Evolutionary conservation across 805 yeast genomes (phyloP).

Genomic region (Candida sphagnicola): DNA sequence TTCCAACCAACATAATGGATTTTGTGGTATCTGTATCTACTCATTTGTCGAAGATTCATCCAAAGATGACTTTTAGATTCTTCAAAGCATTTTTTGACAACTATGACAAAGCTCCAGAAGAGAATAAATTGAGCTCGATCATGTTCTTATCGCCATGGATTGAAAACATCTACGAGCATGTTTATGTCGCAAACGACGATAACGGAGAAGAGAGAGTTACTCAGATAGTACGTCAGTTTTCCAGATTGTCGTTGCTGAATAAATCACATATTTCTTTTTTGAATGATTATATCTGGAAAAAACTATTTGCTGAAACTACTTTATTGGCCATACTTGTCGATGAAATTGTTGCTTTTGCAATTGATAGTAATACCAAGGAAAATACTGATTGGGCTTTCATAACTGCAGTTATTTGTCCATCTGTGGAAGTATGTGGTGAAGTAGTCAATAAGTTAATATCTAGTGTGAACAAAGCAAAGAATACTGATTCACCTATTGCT

Average conservation of each 20-base stretch:
- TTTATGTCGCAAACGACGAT: slow-evolving; percentile 50
- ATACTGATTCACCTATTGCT: slow-evolving; percentile 35
- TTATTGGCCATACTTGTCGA: slow-evolving; percentile 58
- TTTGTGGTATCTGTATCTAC: slow-evolving; percentile 56
- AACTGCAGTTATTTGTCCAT: slow-evolving; percentile 64
- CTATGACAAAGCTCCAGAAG: slow-evolving; percentile 35
- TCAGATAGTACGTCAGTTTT: slow-evolving; percentile 57
- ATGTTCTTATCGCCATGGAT: slow-evolving; percentile 72
- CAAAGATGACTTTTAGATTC: slow-evolving; percentile 59
- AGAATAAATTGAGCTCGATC: slow-evolving; percentile 39
- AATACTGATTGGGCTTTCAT: slow-evolving; percentile 64
- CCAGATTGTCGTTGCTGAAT: slow-evolving; percentile 52
- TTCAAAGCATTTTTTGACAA: slow-evolving; percentile 46
- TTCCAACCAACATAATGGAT: slow-evolving; percentile 64
- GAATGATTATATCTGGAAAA: slow-evolving; percentile 63
- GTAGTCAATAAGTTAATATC: slow-evolving; percentile 55
- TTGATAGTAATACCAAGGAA: slow-evolving; percentile 68
- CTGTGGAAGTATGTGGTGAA: slow-evolving; percentile 67
- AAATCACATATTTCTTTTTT: slow-evolving; percentile 48
- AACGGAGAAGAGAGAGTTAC: slow-evolving; percentile 60
- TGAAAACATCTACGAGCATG: slow-evolving; percentile 55
- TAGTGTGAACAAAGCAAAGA: slow-evolving; percentile 49
- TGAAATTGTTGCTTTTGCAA: slow-evolving; percentile 69
- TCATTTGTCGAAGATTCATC: slow-evolving; percentile 52
- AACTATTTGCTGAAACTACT: slow-evolving; percentile 57